Evolutionary conservation across 768 basidiomycete species (phyloP).

Genomic region (Serendipita sp.): DNA sequence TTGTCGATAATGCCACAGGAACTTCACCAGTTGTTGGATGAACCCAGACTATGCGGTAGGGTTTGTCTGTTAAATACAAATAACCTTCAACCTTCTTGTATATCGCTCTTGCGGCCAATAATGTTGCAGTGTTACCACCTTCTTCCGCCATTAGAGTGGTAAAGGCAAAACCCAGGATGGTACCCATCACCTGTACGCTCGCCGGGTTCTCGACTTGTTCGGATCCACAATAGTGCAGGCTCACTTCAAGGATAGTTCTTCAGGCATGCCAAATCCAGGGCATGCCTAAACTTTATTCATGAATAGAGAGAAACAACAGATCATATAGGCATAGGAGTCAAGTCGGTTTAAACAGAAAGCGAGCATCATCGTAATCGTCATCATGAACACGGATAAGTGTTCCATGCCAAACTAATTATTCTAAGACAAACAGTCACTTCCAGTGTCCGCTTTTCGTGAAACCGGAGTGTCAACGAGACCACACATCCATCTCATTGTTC

Average conservation of each 20-base stretch:
- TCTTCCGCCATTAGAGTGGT: neutral
- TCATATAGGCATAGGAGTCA: neutral
- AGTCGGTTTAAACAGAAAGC: neutral
- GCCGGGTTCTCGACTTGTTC: no score
- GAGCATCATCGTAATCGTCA: no score
- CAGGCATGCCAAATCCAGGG: neutral
- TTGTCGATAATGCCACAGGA: neutral
- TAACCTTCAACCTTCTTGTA: conserved; percentile 4
- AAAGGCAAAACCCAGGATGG: neutral
- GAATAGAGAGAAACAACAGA: neutral
- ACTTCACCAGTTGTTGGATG: neutral
- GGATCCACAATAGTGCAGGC: no score
- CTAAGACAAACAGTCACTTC: neutral
- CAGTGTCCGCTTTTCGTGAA: neutral
- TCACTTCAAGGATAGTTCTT: no score
- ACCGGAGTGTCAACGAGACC: neutral
- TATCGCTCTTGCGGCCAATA: neutral
- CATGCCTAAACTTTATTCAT: neutral
- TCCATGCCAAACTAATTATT: neutral
- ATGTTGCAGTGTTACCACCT: neutral
- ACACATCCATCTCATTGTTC: conserved; percentile 3
- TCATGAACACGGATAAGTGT: no score
- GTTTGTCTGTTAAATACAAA: neutral
- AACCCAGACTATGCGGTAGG: neutral
- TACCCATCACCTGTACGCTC: neutral